Conservation (phyloP, 805 yeast species). For the Hyphopichia homilentoma region DNA sequence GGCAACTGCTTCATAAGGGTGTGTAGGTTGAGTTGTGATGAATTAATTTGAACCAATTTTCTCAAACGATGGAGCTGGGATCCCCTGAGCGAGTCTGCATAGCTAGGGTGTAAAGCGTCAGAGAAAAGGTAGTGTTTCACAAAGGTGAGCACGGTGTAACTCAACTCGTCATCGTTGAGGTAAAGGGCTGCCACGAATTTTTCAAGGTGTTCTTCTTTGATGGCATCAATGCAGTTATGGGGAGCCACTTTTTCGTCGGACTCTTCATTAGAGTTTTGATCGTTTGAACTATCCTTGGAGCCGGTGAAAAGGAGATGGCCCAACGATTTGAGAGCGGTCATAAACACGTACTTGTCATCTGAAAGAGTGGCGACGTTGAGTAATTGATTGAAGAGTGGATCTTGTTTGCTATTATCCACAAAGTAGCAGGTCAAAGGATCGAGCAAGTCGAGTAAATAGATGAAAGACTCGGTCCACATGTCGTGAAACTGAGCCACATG, state of each 20-base stretch:
- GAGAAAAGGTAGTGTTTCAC: constrained; percentile 75
- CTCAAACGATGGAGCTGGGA: constrained; percentile 35
- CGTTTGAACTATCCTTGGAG: constrained; percentile 35
- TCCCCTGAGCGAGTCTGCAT: constrained; percentile 22
- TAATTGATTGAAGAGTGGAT: constrained; percentile 59
- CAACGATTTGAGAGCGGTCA: constrained; percentile 70
- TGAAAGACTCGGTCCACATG: constrained; percentile 54
- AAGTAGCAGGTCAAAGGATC: constrained; percentile 83
- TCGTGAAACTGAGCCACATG: constrained; percentile 20
- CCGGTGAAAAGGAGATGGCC: constrained; percentile 62
- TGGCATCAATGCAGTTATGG: constrained; percentile 39
- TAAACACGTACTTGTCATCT: constrained; percentile 65
- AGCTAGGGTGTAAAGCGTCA: constrained; percentile 39
- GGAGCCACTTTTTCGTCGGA: constrained; percentile 10
- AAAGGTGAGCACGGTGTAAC: constrained; percentile 73
- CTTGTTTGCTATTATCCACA: constrained; percentile 69
- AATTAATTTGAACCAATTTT: constrained; percentile 51
- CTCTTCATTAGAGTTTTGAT: constrained; percentile 10
- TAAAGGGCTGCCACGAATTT: constrained; percentile 56
- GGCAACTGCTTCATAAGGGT: constrained; percentile 61
- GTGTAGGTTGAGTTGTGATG: constrained; percentile 45
- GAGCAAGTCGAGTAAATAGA: constrained; percentile 70
- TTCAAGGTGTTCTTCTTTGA: constrained; percentile 41
- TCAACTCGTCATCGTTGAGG: constrained; percentile 68
- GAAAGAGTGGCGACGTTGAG: constrained; percentile 46